A percentile compares a stretch with the other conserved stretches of the same genome.
Evolutionary conservation across 768 basidiomycete genomes (phyloP).

Genomic region (Hygrophoropsis aurantiaca): DNA sequence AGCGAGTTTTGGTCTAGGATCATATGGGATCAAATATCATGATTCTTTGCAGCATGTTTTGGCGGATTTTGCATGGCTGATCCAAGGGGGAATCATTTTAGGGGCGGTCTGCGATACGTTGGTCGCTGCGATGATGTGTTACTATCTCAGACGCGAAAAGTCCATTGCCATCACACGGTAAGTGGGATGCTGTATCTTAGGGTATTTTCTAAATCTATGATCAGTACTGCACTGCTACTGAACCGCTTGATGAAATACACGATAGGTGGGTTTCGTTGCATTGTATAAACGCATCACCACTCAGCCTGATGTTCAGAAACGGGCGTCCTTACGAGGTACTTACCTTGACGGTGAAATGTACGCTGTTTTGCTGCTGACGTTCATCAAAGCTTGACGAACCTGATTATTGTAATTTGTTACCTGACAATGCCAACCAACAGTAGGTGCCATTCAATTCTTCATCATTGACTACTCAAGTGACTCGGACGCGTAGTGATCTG

Average conservation of each 20-base stretch:
- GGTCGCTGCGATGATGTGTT: slow-evolving; percentile 17
- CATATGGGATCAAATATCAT: slow-evolving; percentile 9
- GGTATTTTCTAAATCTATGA: neutral
- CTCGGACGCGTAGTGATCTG: too few relatives aligned
- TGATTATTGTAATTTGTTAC: too few relatives aligned
- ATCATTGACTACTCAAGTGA: too few relatives aligned
- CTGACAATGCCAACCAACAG: too few relatives aligned
- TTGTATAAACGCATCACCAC: too few relatives aligned
- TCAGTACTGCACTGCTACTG: neutral
- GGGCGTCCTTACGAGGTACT: too few relatives aligned
- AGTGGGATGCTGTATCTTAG: neutral
- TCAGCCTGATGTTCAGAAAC: too few relatives aligned
- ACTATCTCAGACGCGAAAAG: slow-evolving; percentile 11
- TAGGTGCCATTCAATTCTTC: too few relatives aligned
- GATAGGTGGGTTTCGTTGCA: neutral
- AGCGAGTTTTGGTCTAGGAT: slow-evolving; percentile 12
- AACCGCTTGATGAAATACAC: slow-evolving; percentile 3
- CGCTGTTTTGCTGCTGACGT: too few relatives aligned
- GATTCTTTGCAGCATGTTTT: neutral
- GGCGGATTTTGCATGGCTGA: slow-evolving; percentile 13
- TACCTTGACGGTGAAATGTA: too few relatives aligned
- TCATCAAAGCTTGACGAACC: too few relatives aligned
- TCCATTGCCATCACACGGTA: neutral
- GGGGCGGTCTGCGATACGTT: slow-evolving; percentile 17
- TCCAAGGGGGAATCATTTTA: slow-evolving; percentile 14